Percentiles rank a stretch among this genome's conserved stretches.
Evolutionary conservation across 1,284 basidiomycete species (phyloP).

Genomic region (Irpex sp.): DNA sequence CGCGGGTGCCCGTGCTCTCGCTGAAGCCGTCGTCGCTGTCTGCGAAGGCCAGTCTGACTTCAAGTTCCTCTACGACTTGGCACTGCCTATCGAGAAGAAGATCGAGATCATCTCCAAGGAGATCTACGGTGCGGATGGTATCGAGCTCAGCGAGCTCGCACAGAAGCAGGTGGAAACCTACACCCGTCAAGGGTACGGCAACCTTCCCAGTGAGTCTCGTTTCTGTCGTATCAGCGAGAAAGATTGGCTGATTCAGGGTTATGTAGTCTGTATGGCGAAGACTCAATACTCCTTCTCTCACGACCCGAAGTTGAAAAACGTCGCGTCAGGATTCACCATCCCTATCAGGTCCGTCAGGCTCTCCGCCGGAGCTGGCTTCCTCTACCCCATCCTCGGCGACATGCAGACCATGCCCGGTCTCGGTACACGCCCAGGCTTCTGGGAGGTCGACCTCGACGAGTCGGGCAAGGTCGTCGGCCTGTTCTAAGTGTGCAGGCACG

Average conservation of each 20-base stretch:
- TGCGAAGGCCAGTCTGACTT: slow-evolving; percentile 85
- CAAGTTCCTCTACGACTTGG: slow-evolving; percentile 88
- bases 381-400: slow-evolving; percentile 92
- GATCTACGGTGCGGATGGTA: slow-evolving; percentile 90
- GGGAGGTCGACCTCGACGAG: slow-evolving; percentile 82
- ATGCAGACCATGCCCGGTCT: slow-evolving; percentile 99
- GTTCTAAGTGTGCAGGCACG: slow-evolving; percentile 45
- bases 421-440: slow-evolving; percentile 84
- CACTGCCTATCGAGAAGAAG: slow-evolving; percentile 84
- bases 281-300: slow-evolving; percentile 97
- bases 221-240: not conserved
- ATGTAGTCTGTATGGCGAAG: slow-evolving; percentile 93
- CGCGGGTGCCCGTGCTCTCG: slow-evolving; percentile 81
- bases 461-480: slow-evolving; percentile 71
- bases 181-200: slow-evolving; percentile 83
- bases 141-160: slow-evolving; percentile 81
- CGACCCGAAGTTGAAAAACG: slow-evolving; percentile 88
- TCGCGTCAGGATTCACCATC: slow-evolving; percentile 88
- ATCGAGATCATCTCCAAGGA: slow-evolving; percentile 85
- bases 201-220: slow-evolving; percentile 68
- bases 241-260: not conserved
- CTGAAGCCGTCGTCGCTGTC: slow-evolving; percentile 80
- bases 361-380: slow-evolving; percentile 92
- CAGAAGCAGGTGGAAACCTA: slow-evolving; percentile 89
- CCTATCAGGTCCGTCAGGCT: slow-evolving; percentile 89